A percentile compares a stretch with the other conserved stretches of the same genome.
Evolutionary conservation across 768 basidiomycete genomes (phyloP).

Genomic region (Termitomyces sp.): DNA sequence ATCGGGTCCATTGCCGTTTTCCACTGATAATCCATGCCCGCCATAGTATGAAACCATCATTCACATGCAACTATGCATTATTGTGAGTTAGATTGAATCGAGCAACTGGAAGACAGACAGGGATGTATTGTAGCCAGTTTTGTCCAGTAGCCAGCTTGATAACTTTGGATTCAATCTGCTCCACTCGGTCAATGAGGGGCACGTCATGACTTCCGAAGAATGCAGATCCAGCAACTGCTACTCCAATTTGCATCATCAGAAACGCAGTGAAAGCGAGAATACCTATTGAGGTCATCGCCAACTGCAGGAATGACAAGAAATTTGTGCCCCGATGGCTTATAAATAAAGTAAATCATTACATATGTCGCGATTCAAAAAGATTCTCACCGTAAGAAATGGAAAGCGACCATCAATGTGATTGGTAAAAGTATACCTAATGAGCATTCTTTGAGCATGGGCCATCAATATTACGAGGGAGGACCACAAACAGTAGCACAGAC

Average conservation of each 20-base stretch:
- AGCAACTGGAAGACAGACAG: not conserved
- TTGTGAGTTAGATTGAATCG: not conserved
- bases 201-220: not conserved
- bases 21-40: not conserved
- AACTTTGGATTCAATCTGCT: not conserved
- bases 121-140: not conserved
- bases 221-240: not conserved
- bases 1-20: not conserved
- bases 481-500: not conserved
- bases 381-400: not conserved
- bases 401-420: not conserved
- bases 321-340: not conserved
- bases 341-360: not conserved
- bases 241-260: not conserved
- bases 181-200: not conserved
- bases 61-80: not conserved
- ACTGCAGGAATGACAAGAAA: not conserved
- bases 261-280: not conserved
- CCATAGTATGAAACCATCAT: not conserved
- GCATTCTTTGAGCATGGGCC: not conserved
- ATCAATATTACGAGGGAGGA: not conserved
- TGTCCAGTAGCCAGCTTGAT: not conserved
- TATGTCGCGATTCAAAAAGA: not conserved
- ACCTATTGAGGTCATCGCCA: not conserved
- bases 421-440: not conserved